Base-by-base conservation (phyloP, 805 yeast species). In the Schwanniomyces occidentalis region DNA sequence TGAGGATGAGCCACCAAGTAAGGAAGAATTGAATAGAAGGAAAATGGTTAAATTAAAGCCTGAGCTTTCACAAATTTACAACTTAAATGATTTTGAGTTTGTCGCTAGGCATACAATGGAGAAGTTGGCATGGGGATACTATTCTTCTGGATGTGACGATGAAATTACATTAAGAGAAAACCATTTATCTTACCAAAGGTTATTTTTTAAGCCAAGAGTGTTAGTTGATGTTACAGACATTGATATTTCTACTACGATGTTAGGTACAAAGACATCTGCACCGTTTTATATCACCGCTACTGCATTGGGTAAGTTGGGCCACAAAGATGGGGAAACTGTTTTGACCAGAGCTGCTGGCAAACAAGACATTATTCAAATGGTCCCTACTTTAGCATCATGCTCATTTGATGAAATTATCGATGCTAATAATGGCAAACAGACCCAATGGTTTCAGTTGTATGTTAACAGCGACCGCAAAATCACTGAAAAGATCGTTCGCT, bases 281-380 rank as follows among this genome's bases (percentile, higher is more conserved):
- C 98, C 98, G 10, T 88, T 91, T 57, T 91, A 90, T 55, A 78
- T 84, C 35, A 75, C 91, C 24, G 98, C 98, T 2, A 87, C 98
- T 5, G 98, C 97, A 0, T 69, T 89, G 42, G 96, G 95, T 23
- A 84, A 82, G 52, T 72, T 91, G 46, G 98, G 97, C 3, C 93
- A 90, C 52, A 88, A 88, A 2, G 96, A 87, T 25, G 98, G 98
- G 38, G 98, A 91, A 60, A 76, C 78, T 40, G 88, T 83, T 12
- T 75, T 91, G 44, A 88, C 97, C 2, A 70, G 82, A 51, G 88
- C 88, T n/a, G 85, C 95, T 18, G 87, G 79, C 25, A 70, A 73
- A 37, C 83, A 85, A 37, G 78, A 52, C 12, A 48, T 81, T 20
- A 78, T 84, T 37, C 97, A 90, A 61, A 90, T 90, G 98, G 82